Evolutionary conservation across 2,329 filamentous ascomycete species (phyloP).

Genomic region (Trichothecium roseum): DNA sequence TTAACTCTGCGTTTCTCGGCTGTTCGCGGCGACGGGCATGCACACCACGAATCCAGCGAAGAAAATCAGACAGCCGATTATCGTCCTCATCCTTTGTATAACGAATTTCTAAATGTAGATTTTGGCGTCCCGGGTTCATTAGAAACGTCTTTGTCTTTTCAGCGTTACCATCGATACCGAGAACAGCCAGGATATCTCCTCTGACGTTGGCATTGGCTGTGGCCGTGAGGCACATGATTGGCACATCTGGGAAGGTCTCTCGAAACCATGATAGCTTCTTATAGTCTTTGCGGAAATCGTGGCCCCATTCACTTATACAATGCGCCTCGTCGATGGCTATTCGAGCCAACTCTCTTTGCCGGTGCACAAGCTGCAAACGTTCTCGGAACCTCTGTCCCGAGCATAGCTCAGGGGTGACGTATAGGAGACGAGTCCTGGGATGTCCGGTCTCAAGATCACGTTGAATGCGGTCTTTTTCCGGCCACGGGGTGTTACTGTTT

Average conservation of each 20-base stretch:
- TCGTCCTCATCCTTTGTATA: constrained; percentile 71
- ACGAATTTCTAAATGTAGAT: constrained; percentile 83
- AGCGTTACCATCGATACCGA: constrained; percentile 52
- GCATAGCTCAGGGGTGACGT: constrained; percentile 89
- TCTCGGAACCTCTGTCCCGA: constrained; percentile 67
- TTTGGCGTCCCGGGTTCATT: constrained; percentile 74
- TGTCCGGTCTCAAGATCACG: constrained; percentile 81
- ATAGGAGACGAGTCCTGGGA: constrained; percentile 71
- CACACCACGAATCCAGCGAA: constrained; percentile 65
- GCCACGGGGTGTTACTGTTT: constrained; percentile 66
- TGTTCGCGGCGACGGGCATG: constrained; percentile 56
- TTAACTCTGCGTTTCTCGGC: constrained; percentile 48
- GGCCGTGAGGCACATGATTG: constrained; percentile 86
- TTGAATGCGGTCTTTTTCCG: constrained; percentile 59
- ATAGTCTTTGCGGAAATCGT: constrained; percentile 92
- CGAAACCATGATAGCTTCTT: constrained; percentile 82
- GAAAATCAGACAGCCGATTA: constrained; percentile 60
- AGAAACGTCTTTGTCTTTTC: constrained; percentile 63
- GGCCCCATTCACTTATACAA: constrained; percentile 96
- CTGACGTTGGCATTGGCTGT: constrained; percentile 77
- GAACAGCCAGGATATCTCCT: constrained; percentile 67
- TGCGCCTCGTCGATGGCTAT: constrained; percentile 92
- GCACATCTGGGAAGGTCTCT: constrained; percentile 68
- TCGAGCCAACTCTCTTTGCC: constrained; percentile 74
- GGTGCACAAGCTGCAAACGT: constrained; percentile 60